A percentile compares a stretch with the other conserved stretches of the same genome.
Conservation (phyloP, 176 grass and related monocot species). For the Aegilops tauschii region DNA sequence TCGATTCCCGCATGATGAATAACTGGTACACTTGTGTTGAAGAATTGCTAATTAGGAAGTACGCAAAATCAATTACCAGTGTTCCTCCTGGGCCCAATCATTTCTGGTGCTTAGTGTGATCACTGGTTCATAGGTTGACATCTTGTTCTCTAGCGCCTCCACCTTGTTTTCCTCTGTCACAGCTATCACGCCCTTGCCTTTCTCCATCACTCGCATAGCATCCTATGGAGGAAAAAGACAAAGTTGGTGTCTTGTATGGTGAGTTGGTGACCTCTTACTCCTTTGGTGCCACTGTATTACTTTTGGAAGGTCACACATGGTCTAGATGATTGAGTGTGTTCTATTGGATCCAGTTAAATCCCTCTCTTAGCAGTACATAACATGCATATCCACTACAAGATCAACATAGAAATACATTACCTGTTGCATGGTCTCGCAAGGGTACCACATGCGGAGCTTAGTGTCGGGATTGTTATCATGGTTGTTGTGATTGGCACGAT, state of each 20-base stretch:
- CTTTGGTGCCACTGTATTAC: neutral
- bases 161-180: neutral
- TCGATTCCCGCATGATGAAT: neutral
- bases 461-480: neutral
- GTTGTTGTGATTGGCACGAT: neutral
- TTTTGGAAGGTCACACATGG: neutral
- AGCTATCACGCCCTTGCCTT: neutral
- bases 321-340: neutral
- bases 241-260: no score
- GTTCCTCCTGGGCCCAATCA: conserved; percentile 22
- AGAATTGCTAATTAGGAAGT: neutral
- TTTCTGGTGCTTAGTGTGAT: neutral
- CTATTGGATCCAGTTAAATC: neutral
- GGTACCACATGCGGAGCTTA: neutral
- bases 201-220: neutral
- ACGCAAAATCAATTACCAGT: neutral
- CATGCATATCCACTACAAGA: neutral
- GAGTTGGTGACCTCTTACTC: neutral
- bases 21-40: neutral
- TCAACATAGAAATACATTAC: conserved; percentile 29
- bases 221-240: neutral
- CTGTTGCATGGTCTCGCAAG: neutral
- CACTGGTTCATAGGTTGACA: neutral
- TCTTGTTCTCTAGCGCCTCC: neutral
- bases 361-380: neutral